Conservation (phyloP, 1,284 basidiomycete species). For the Peniophora sp. region DNA sequence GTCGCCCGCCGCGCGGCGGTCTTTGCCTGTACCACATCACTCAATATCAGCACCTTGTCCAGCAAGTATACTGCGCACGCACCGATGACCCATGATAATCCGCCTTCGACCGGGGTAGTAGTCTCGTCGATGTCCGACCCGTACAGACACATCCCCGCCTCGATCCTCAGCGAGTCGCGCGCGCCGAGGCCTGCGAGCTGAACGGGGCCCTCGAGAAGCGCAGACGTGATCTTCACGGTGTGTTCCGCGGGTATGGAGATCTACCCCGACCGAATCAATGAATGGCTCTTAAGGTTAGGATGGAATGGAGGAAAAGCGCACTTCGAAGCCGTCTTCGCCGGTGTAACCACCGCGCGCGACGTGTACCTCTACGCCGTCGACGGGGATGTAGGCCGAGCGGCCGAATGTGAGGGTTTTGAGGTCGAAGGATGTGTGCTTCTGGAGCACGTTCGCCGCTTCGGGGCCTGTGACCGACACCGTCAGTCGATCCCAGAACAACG, state of each 20-base stretch:
- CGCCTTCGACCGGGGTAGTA: constrained; percentile 86
- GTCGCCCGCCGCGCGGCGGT: constrained; percentile 58
- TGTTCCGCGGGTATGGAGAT: constrained; percentile 85
- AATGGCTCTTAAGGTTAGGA: background rate
- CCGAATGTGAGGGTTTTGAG: constrained; percentile 74
- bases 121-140: constrained; percentile 90
- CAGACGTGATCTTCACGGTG: constrained; percentile 64
- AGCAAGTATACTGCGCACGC: constrained; percentile 19
- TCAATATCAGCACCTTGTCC: background rate
- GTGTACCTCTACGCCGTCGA: constrained; percentile 79
- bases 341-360: constrained; percentile 97
- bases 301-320: constrained; percentile 21
- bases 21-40: constrained; percentile 66
- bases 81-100: constrained; percentile 90
- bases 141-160: constrained; percentile 98
- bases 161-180: constrained; percentile 87
- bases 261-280: constrained; percentile 28
- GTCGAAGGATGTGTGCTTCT: constrained; percentile 67
- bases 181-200: constrained; percentile 89
- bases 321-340: constrained; percentile 98
- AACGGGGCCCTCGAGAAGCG: constrained; percentile 69
- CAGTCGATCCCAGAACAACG: background rate
- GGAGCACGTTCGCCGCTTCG: constrained; percentile 72
- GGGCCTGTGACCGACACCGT: constrained; percentile 54
- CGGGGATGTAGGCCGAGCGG: constrained; percentile 66